Evolutionary conservation across 169 alveolate genomes (phyloP), one percentile per base, ranked within the genome.

Genomic region (Eimeria necatrix): DNA sequence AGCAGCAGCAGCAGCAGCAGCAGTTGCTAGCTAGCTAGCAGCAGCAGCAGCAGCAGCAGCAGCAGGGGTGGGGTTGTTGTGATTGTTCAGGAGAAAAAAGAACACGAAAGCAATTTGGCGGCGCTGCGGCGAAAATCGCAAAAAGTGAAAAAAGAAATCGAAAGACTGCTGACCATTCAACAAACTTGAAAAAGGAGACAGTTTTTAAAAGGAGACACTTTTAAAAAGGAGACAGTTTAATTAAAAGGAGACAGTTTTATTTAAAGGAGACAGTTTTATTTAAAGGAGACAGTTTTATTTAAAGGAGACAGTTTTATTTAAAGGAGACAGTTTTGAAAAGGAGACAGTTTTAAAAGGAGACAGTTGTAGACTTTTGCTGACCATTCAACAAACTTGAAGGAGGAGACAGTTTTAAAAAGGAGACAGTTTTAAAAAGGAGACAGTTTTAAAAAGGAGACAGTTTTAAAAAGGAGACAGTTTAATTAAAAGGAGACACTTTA

Each of bases 1-100:
- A 32, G 71, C 95, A 96, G 87, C 97, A 56, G 59, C 89, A n/a
- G 93, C 83, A 14, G 88, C 92, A 81, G 60, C 48, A 10, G 74
- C 59, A 26, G 7, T 14, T 3, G 80, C 26, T 8, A 49, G 60
- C 26, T 20, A 5, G 9, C 20, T 14, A 56, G 18, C 14, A 61
- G 80, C 9, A 59, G 60, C 87, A 78, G 10, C 20, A 78, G 26
- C 60, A n/a, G 14, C 32, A 78, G 46, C 16, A n/a, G 6, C 24
- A 20, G 83, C 1, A 71, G 41, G 0, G 83, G 22, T 18, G 74
- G 74, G 74, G 74, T 26, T 61, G 74, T 26, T 61, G 74, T 26
- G 48, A 26, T 14, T 74, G 64, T 71, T 20, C 94, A 90, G 94
- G 94, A 90, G 64, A 80, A 53, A n/a, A 81, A 90, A 32, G 94